Base-by-base conservation (phyloP, 169 alveolate species). In the Plasmodium gonderi region DNA sequence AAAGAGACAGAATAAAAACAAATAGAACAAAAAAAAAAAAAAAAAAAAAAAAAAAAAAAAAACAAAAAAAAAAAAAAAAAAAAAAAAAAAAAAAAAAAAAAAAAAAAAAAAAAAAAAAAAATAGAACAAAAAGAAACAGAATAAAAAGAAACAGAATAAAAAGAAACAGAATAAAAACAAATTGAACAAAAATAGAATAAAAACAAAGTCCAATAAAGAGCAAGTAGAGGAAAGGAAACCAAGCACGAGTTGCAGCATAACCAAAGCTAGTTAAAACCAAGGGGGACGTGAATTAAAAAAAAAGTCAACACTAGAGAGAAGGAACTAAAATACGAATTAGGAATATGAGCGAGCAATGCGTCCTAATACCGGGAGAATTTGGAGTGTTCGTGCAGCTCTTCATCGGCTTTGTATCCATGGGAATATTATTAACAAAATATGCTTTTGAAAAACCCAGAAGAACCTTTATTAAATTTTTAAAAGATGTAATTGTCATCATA, bases 301-400 rank as follows among this genome's bases (percentile, higher is more conserved):
- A 23, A 23, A 12, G 14, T 23, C 36, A 20, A 17, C 26, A 23
- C 7, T 11, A 31, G 76, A 26, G 36, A n/a, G 36, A 5, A 31
- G n/a, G 26, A 17, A 17, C 44, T 20, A 36, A 72, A 38, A 20
- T 12, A 72, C 49, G 29, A 14, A 14, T 23, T 78, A 33, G 1
- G 40, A 67, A 44, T 45, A 69, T 64, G 95, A 45, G 64, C 49
- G 79, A 51, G 12, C 82, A 14, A 89, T 96, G 97, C 42, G 79
- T 92, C 60, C 64, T 96, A n/a, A 45, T 96, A 31, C 97, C 97
- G 20, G 97, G 97, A 12, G 69, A 94, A 17, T 95, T 96, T 42
- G 97, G 97, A 3, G 42, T 96, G 26, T 44, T 93, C 44, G 95
- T 96, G 69, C 97, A 95, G 94, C 67, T 95, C 33, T 42, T 93